phyloP scores from a whole-genome alignment of 495 filamentous ascomycete genomes.

The Penicillium flavigenum region DNA sequence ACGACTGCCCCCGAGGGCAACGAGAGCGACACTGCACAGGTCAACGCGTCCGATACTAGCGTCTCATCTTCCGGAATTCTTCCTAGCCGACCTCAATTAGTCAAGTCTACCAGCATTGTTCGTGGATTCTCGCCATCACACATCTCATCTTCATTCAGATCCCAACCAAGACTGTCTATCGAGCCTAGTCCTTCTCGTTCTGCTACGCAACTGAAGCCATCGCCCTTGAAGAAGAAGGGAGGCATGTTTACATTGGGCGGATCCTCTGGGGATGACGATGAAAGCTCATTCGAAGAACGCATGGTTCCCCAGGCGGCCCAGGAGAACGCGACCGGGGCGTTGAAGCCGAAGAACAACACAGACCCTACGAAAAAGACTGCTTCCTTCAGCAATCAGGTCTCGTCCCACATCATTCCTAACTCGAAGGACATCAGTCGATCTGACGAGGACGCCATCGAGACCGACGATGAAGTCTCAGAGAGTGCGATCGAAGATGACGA shows the following conservation, averaged over 20 bases:
- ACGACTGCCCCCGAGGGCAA: conserved; percentile 52
- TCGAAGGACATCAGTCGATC: conserved; percentile 58
- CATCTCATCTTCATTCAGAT: conserved; percentile 70
- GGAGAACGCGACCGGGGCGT: conserved; percentile 54
- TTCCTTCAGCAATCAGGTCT: conserved; percentile 79
- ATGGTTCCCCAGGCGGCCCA: conserved; percentile 44
- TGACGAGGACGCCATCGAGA: conserved; percentile 75
- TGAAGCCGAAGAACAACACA: conserved; percentile 34
- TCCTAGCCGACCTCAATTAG: conserved; percentile 42
- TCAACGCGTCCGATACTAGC: conserved; percentile 53
- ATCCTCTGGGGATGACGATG: conserved; percentile 74
- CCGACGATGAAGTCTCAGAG: conserved; percentile 70
- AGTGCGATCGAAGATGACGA: conserved; percentile 88
- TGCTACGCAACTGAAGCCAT: conserved; percentile 43
- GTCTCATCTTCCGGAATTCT: conserved; percentile 45
- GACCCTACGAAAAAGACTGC: conserved; percentile 68
- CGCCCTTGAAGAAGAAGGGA: conserved; percentile 55
- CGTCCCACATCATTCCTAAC: conserved; percentile 61
- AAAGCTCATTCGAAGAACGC: conserved; percentile 73
- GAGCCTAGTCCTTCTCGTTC: conserved; percentile 49
- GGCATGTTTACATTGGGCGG: conserved; percentile 76
- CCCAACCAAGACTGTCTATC: conserved; percentile 53
- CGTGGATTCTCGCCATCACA: conserved; percentile 84
- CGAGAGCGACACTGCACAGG: conserved; percentile 42
- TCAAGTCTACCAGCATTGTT: conserved; percentile 71